Evolutionary conservation across 306 rosid genomes (phyloP).

Genomic region (Purshia tridentata): DNA sequence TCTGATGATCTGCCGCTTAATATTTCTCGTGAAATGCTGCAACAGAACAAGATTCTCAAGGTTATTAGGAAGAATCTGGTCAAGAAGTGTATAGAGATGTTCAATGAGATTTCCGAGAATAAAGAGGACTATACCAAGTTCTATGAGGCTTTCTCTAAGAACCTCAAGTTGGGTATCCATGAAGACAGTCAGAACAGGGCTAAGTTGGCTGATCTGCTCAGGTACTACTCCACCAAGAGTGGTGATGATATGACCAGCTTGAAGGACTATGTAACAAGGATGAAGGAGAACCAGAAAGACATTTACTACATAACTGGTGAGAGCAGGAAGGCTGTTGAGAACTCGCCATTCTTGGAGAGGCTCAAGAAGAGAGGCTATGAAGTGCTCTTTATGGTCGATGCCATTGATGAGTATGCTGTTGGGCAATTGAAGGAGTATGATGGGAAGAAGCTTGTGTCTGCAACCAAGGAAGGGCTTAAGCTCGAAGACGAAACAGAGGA

Average conservation of each 20-base stretch:
- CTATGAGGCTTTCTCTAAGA: constrained; percentile 34
- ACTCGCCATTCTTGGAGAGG: constrained; percentile 34
- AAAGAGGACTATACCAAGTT: constrained; percentile 30
- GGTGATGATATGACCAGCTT: constrained; percentile 35
- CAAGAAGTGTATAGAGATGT: constrained; percentile 37
- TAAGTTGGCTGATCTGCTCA: constrained; percentile 32
- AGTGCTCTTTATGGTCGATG: constrained; percentile 34
- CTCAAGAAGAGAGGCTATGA: constrained; percentile 32
- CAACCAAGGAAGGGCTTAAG: constrained; percentile 35
- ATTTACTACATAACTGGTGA: constrained; percentile 33
- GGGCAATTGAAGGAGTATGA: constrained; percentile 37
- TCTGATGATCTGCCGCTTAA: constrained; percentile 39
- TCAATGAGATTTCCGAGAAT: constrained; percentile 27
- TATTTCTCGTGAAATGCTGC: constrained; percentile 36
- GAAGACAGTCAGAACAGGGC: constrained; percentile 31
- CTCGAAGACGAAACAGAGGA: constrained; percentile 33
- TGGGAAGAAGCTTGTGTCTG: constrained; percentile 34
- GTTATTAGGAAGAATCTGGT: constrained; percentile 38
- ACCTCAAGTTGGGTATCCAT: constrained; percentile 32
- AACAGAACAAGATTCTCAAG: constrained; percentile 37
- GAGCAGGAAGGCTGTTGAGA: constrained; percentile 34
- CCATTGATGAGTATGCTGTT: constrained; percentile 34
- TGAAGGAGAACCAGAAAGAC: constrained; percentile 32
- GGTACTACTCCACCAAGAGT: constrained; percentile 34
- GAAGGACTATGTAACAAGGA: constrained; percentile 36